Conservation (phyloP, 345 rosid genomes). For the Salix brachista region DNA sequence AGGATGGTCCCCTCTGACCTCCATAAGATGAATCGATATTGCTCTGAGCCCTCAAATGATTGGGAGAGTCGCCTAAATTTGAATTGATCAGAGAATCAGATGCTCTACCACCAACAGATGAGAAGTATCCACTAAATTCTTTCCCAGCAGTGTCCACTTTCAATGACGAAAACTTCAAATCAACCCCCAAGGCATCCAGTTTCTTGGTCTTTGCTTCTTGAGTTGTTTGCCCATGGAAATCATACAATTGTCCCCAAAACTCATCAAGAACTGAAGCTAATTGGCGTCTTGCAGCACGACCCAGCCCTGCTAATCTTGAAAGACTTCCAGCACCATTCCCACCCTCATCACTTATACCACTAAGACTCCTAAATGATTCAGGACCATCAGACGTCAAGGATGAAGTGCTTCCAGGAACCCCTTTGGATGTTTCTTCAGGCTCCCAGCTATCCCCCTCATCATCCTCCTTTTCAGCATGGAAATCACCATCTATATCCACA, state of each 20-base stretch:
- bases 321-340: slow-evolving; percentile 89
- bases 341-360: slow-evolving; percentile 74
- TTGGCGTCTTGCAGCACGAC: slow-evolving; percentile 92
- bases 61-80: slow-evolving; percentile 49
- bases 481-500: slow-evolving; percentile 42
- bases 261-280: slow-evolving; percentile 70
- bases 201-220: slow-evolving; percentile 63
- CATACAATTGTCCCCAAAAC: slow-evolving; percentile 91
- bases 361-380: slow-evolving; percentile 73
- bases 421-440: slow-evolving; percentile 56
- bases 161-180: slow-evolving; percentile 37
- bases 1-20: slow-evolving; percentile 50
- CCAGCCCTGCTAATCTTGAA: slow-evolving; percentile 88
- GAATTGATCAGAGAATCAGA: slow-evolving; percentile 48
- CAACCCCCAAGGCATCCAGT: slow-evolving; percentile 50
- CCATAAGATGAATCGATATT: slow-evolving; percentile 57
- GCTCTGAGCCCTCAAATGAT: slow-evolving; percentile 51
- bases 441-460: slow-evolving; percentile 64
- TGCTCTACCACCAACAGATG: slow-evolving; percentile 53
- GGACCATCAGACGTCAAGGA: slow-evolving; percentile 63
- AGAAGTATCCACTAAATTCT: slow-evolving; percentile 44
- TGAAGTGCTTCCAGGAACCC: slow-evolving; percentile 43
- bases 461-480: slow-evolving; percentile 49
- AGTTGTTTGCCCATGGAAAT: slow-evolving; percentile 69
- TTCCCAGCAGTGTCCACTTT: slow-evolving; percentile 50